Conservation (phyloP, 202 grass and related monocot genomes). For the Digitaria exilis region DNA sequence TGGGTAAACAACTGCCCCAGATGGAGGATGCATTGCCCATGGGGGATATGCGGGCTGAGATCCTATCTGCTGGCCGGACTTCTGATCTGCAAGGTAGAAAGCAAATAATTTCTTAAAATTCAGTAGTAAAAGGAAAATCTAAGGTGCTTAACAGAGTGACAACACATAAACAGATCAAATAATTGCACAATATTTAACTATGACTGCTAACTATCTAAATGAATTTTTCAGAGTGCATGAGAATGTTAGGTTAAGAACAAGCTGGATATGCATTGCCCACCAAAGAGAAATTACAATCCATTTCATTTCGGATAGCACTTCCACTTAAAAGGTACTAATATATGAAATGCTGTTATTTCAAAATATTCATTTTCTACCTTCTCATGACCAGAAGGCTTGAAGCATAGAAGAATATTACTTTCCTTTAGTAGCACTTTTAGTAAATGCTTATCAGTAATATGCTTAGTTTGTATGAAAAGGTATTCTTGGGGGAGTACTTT, state of each 20-base stretch:
- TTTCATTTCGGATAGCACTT: conserved; percentile 4
- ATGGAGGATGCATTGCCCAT: conserved; percentile 82
- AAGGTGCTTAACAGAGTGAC: neutral
- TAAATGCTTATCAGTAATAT: neutral
- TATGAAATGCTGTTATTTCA: neutral
- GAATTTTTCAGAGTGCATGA: conserved; percentile 4
- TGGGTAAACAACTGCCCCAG: conserved; percentile 52
- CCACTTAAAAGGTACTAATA: neutral
- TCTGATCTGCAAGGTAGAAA: conserved; percentile 58
- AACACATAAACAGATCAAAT: neutral
- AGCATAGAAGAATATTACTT: neutral
- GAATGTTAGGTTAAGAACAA: conserved; percentile 13
- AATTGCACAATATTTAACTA: conserved; percentile 3
- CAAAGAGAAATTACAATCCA: neutral
- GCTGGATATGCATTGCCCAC: conserved; percentile 8
- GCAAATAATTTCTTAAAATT: conserved; percentile 27
- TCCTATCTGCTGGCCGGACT: conserved; percentile 48
- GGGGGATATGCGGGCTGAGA: conserved; percentile 70
- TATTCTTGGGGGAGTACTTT: neutral
- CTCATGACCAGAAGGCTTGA: neutral
- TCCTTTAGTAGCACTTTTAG: neutral
- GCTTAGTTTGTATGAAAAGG: neutral
- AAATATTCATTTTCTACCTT: conserved; percentile 12
- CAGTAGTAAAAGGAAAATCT: conserved; percentile 20
- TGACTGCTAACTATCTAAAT: conserved; percentile 10